These are phyloP conservation scores for Chiua virens DNA, from an alignment of 768 basidiomycete species.

Conservation along the genomic window DNA sequence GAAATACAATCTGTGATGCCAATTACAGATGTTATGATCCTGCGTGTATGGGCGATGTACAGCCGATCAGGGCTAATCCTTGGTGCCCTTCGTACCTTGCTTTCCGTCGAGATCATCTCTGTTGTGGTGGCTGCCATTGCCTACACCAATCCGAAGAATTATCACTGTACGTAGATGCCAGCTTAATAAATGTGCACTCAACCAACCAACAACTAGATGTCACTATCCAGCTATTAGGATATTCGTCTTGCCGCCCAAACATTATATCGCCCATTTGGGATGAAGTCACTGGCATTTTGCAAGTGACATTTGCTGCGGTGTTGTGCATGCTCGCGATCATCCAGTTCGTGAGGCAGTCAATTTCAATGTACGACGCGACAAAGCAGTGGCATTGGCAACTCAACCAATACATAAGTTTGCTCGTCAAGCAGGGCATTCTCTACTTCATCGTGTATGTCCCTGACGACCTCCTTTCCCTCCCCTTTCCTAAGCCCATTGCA, in stretches of 20 bases:
- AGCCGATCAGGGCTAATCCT: not conserved
- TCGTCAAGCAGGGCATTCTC: not conserved
- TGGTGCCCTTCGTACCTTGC: not conserved
- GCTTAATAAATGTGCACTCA: too few species aligned
- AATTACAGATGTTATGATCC: not conserved
- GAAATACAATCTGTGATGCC: too few species aligned
- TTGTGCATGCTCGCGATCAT: not conserved
- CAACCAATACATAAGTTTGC: not conserved
- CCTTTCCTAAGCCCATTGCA: too few species aligned
- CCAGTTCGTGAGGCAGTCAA: not conserved
- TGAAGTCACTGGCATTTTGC: not conserved
- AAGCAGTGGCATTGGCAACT: not conserved
- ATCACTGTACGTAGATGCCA: too few species aligned
- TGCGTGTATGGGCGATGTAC: not conserved
- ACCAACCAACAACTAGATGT: too few species aligned
- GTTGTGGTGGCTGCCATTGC: too few species aligned
- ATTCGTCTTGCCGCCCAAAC: too few species aligned
- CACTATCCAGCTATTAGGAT: too few species aligned
- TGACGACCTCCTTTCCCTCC: too few species aligned
- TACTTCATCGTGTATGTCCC: slow-evolving; percentile 1
- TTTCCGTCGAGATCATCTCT: not conserved
- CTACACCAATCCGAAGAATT: too few species aligned
- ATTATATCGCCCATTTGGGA: not conserved
- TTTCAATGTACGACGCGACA: not conserved
- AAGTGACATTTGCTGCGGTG: not conserved